Evolutionary conservation across 176 grass and related monocot genomes (phyloP).

Genomic region (Tillandsia fasciculata): DNA sequence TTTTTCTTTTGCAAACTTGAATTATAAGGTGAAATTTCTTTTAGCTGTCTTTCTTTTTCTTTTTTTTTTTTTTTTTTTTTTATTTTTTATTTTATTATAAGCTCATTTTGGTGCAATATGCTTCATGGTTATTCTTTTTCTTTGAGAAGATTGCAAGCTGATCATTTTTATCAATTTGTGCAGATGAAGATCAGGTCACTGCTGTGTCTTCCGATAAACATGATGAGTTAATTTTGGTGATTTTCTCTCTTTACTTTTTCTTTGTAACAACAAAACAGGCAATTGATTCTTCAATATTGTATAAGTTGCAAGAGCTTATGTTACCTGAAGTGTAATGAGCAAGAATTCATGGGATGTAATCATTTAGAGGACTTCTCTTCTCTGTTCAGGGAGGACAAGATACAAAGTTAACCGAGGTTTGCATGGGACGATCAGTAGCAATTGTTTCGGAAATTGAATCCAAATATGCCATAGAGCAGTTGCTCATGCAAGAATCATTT

Average conservation of each 20-base stretch:
- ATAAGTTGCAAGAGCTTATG: not conserved
- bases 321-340: not conserved
- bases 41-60: not conserved
- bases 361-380: conserved; percentile 2
- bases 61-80: not conserved
- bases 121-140: not conserved
- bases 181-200: conserved; percentile 5
- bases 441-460: conserved; percentile 67
- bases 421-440: conserved; percentile 37
- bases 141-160: not conserved
- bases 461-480: conserved; percentile 66
- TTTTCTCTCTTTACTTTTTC: not conserved
- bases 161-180: not conserved
- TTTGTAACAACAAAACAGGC: not conserved
- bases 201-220: not conserved
- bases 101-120: not conserved
- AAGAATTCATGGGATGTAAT: not conserved
- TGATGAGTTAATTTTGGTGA: not conserved
- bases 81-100: not conserved
- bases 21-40: not conserved
- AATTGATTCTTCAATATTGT: not conserved
- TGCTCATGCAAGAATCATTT: conserved; percentile 74
- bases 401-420: conserved; percentile 27
- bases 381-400: conserved; percentile 33
- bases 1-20: not conserved